Evolutionary conservation across 2,329 filamentous ascomycete genomes (phyloP).

Genomic region (Stromatinia cepivora): DNA sequence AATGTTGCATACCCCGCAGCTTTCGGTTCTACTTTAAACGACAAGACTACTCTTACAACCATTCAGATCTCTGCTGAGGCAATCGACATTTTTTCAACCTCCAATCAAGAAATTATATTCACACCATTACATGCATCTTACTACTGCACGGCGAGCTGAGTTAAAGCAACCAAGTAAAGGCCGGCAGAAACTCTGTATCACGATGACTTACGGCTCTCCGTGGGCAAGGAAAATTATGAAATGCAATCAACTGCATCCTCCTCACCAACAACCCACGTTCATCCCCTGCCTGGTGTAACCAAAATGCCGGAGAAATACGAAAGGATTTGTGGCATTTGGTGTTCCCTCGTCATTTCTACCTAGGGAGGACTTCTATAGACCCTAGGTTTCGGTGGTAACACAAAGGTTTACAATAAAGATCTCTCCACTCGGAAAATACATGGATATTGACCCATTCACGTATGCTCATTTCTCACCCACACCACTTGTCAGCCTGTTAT

Average conservation of each 20-base stretch:
- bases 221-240: constrained; percentile 15
- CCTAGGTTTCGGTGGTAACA: constrained; percentile 13
- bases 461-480: constrained; percentile 12
- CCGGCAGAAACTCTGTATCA: constrained; percentile 18
- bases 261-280: constrained; percentile 17
- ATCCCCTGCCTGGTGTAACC: constrained; percentile 22
- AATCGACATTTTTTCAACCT: constrained; percentile 11
- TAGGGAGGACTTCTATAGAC: neutral
- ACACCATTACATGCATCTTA: constrained; percentile 23
- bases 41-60: constrained; percentile 20
- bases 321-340: neutral
- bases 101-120: constrained; percentile 20
- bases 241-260: constrained; percentile 16
- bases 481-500: constrained; percentile 14
- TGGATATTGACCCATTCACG: constrained; percentile 14
- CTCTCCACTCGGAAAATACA: constrained; percentile 18
- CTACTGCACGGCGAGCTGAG: constrained; percentile 18
- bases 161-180: constrained; percentile 18
- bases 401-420: constrained; percentile 17
- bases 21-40: constrained; percentile 22
- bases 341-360: constrained; percentile 4
- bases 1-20: constrained; percentile 24
- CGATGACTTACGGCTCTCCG: constrained; percentile 13
- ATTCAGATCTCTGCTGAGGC: constrained; percentile 13
- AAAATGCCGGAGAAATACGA: constrained; percentile 10